phyloP scores from a whole-genome alignment of 441 rosid genomes.

The Mallotus repandus region DNA sequence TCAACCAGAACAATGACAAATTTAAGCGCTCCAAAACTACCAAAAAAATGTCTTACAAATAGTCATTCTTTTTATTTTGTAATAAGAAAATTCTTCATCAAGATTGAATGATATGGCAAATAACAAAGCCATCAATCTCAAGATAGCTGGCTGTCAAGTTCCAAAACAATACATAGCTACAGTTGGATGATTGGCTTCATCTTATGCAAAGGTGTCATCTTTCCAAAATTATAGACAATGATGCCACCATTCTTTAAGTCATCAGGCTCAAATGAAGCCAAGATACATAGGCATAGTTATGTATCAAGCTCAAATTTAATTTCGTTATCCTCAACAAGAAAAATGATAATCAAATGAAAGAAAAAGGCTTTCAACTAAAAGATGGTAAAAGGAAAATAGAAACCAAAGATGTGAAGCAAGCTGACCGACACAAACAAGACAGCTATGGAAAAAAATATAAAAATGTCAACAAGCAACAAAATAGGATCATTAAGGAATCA shows the following conservation, averaged over 20 bases:
- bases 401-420: background rate
- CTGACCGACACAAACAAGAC: background rate
- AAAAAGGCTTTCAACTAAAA: background rate
- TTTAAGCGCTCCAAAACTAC: background rate
- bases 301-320: background rate
- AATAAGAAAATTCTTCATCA: background rate
- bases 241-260: slow-evolving; percentile 2
- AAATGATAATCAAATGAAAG: background rate
- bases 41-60: background rate
- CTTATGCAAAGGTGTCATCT: background rate
- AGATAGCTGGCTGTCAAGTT: background rate
- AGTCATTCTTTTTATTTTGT: too few relatives aligned
- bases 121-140: background rate
- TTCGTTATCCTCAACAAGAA: background rate
- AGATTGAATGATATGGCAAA: background rate
- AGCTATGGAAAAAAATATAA: background rate
- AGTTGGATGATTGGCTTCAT: background rate
- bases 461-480: background rate
- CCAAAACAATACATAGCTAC: background rate
- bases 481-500: background rate
- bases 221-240: background rate
- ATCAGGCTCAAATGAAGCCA: background rate
- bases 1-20: background rate
- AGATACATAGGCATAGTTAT: background rate
- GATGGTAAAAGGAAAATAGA: background rate